phyloP scores from a whole-genome alignment of 805 yeast species.

The Cyberlindnera mississippiensis region DNA sequence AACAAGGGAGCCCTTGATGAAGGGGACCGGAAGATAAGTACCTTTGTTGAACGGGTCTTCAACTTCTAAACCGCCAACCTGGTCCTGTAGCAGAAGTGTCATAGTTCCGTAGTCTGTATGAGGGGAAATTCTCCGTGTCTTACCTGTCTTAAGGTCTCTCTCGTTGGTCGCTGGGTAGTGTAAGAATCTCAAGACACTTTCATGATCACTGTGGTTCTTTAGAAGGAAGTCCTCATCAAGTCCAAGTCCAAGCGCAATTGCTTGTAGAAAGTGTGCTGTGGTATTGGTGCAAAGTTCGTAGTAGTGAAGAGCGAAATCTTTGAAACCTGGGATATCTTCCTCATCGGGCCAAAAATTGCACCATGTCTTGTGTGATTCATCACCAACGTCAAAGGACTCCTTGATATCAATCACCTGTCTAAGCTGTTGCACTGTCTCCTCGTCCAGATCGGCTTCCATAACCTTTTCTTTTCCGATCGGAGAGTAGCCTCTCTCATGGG shows the following conservation, averaged over 20 bases:
- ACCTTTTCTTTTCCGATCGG: conserved; percentile 25
- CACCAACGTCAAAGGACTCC: conserved; percentile 26
- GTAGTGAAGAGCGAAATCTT: conserved; percentile 18
- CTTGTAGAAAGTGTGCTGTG: conserved; percentile 15
- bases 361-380: conserved; percentile 13
- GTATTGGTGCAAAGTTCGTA: conserved; percentile 12
- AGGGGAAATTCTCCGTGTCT: conserved; percentile 24
- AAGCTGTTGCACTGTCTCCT: conserved; percentile 13
- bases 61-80: conserved; percentile 24
- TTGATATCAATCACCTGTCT: conserved; percentile 25
- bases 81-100: conserved; percentile 24
- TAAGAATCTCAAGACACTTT: conserved; percentile 20
- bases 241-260: conserved; percentile 23
- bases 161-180: conserved; percentile 24
- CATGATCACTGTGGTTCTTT: conserved; percentile 18
- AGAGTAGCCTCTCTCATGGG: conserved; percentile 27
- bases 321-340: conserved; percentile 23
- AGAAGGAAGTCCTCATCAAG: conserved; percentile 19
- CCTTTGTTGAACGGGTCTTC: conserved; percentile 18
- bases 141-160: conserved; percentile 10
- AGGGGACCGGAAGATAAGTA: conserved; percentile 8
- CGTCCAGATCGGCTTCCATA: conserved; percentile 25
- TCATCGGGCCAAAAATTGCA: conserved; percentile 27
- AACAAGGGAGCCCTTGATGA: conserved; percentile 15
- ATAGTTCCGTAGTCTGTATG: conserved; percentile 26